Evolutionary conservation across 495 filamentous ascomycete species (phyloP).

Genomic region (Haplographium delicatum): DNA sequence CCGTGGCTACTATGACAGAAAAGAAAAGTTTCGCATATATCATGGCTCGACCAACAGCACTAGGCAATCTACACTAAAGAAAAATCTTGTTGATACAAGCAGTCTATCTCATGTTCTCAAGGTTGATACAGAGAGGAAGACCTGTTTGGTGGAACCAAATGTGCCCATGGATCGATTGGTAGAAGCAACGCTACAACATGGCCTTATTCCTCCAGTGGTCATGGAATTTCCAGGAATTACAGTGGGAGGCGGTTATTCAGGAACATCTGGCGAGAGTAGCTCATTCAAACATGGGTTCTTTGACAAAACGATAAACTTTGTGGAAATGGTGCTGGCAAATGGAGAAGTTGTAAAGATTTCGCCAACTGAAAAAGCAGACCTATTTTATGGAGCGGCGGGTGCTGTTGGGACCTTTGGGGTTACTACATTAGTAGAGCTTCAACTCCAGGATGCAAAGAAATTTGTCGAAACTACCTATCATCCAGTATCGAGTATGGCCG

Average conservation of each 20-base stretch:
- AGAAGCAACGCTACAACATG: slow-evolving; percentile 43
- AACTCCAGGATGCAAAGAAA: slow-evolving; percentile 45
- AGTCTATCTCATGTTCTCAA: slow-evolving; percentile 15
- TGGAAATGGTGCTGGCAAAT: slow-evolving; percentile 57
- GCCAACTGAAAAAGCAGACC: slow-evolving; percentile 27
- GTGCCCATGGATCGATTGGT: slow-evolving; percentile 61
- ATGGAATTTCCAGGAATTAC: slow-evolving; percentile 64
- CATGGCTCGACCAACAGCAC: slow-evolving; percentile 78
- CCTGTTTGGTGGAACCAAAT: slow-evolving; percentile 57
- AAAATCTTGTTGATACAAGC: slow-evolving; percentile 47
- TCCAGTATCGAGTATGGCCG: slow-evolving; percentile 36
- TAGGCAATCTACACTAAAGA: slow-evolving; percentile 42
- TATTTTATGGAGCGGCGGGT: slow-evolving; percentile 52
- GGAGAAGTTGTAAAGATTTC: slow-evolving; percentile 44
- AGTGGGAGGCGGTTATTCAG: slow-evolving; percentile 56
- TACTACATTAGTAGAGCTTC: slow-evolving; percentile 49
- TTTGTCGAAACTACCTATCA: slow-evolving; percentile 54
- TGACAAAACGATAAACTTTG: slow-evolving; percentile 44
- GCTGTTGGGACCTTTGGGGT: slow-evolving; percentile 54
- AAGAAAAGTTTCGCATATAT: slow-evolving; percentile 65
- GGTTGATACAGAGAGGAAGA: slow-evolving; percentile 42
- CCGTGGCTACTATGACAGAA: slow-evolving; percentile 48
- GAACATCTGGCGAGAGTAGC: slow-evolving; percentile 55
- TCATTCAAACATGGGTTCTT: slow-evolving; percentile 57
- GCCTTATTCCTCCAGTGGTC: slow-evolving; percentile 51